These are phyloP conservation scores for Metarhizium humberi DNA, from an alignment of 2,329 filamentous ascomycete genomes.

Conservation along the genomic window DNA sequence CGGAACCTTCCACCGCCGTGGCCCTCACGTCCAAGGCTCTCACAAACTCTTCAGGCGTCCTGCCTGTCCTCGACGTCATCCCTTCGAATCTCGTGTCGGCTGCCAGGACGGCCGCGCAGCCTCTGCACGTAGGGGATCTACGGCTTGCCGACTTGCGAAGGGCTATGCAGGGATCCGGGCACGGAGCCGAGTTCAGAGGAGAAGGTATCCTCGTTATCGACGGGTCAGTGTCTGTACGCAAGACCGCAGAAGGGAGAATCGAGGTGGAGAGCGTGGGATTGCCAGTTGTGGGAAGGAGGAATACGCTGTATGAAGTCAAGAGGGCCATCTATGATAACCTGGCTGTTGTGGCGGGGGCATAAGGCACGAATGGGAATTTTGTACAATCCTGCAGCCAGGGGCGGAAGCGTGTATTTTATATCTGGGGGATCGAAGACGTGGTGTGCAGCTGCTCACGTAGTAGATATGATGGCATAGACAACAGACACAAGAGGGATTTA, in stretches of 20 bases:
- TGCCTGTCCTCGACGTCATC: slow-evolving; percentile 45
- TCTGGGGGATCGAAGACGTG: not conserved
- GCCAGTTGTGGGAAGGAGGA: slow-evolving; percentile 28
- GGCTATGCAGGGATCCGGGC: slow-evolving; percentile 71
- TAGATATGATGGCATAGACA: not conserved
- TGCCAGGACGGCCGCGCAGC: slow-evolving; percentile 68
- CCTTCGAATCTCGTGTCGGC: slow-evolving; percentile 57
- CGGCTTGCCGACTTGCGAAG: slow-evolving; percentile 80
- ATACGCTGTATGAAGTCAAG: slow-evolving; percentile 80
- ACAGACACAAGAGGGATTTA: no score
- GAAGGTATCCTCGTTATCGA: slow-evolving; percentile 90
- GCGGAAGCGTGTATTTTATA: not conserved
- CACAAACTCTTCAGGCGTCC: slow-evolving; percentile 11
- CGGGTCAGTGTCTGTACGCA: slow-evolving; percentile 77
- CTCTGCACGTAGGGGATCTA: slow-evolving; percentile 89
- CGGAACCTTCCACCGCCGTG: slow-evolving; percentile 21
- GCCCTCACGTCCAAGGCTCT: slow-evolving; percentile 10
- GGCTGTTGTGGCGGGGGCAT: slow-evolving; percentile 76
- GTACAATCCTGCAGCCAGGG: not conserved
- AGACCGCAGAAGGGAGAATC: slow-evolving; percentile 77
- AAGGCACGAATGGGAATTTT: slow-evolving; percentile 11
- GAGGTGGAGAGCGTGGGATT: slow-evolving; percentile 71
- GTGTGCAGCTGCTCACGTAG: not conserved
- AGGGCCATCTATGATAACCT: slow-evolving; percentile 88
- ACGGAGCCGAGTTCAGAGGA: slow-evolving; percentile 85